phyloP scores from a whole-genome alignment of 1,284 basidiomycete genomes.

The Cryptococcus hybrid region DNA sequence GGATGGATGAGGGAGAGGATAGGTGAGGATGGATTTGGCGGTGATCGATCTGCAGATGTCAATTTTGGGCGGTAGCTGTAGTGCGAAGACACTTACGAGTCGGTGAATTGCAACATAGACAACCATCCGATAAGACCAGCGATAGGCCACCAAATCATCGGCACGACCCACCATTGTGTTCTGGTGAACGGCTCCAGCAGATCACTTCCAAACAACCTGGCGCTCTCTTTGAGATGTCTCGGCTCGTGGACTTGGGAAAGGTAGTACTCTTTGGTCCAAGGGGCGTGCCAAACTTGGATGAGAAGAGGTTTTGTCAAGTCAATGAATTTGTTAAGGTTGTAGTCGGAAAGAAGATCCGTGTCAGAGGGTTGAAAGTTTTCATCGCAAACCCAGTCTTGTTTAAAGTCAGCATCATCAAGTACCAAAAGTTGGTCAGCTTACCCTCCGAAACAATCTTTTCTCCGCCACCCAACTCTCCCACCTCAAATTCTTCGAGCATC shows the following conservation, averaged over 20 bases:
- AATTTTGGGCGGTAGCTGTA: neutral
- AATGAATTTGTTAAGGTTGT: constrained; percentile 83
- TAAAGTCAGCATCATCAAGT: neutral
- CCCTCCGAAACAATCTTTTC: constrained; percentile 74
- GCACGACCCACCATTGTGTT: constrained; percentile 94
- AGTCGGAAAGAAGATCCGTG: constrained; percentile 76
- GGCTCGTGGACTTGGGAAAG: constrained; percentile 95
- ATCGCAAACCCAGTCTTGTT: constrained; percentile 74
- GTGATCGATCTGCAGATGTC: constrained; percentile 19
- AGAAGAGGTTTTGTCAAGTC: constrained; percentile 80
- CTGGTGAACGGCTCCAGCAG: constrained; percentile 82
- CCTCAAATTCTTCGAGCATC: constrained; percentile 81
- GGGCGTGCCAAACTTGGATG: constrained; percentile 39
- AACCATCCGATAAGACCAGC: constrained; percentile 74
- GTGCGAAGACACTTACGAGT: constrained; percentile 27
- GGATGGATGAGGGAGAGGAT: constrained; percentile 26
- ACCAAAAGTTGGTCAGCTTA: constrained; percentile 49
- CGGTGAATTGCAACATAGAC: constrained; percentile 76
- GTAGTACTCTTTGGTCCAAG: constrained; percentile 84
- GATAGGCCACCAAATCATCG: constrained; percentile 89
- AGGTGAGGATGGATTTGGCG: constrained; percentile 31
- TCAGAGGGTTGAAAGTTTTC: constrained; percentile 88
- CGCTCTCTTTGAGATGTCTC: constrained; percentile 81
- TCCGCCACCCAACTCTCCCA: constrained; percentile 76
- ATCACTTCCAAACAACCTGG: constrained; percentile 78